phyloP scores from a whole-genome alignment of 2,329 filamentous ascomycete species.

The Cordyceps javanica region DNA sequence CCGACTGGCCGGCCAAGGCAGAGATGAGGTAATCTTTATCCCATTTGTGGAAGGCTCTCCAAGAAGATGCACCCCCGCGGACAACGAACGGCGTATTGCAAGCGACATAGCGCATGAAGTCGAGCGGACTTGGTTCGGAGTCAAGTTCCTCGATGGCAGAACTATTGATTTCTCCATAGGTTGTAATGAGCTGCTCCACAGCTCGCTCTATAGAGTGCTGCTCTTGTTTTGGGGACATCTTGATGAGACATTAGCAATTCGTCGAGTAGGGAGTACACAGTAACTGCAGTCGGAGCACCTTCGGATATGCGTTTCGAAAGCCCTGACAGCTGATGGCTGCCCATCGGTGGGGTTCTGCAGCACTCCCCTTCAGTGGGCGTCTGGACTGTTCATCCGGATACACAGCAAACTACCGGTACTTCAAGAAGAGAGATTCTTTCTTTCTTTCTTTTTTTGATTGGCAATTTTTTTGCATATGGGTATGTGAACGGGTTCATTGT shows the following conservation, averaged over 20 bases:
- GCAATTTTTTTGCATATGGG: too few relatives aligned
- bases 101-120: slow-evolving; percentile 74
- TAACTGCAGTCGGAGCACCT: too few relatives aligned
- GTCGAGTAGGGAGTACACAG: too few relatives aligned
- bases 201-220: slow-evolving; percentile 6
- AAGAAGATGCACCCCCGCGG: slow-evolving; percentile 53
- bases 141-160: slow-evolving; percentile 52
- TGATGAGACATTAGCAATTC: background rate
- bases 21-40: slow-evolving; percentile 51
- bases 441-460: too few relatives aligned
- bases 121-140: slow-evolving; percentile 63
- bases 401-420: too few relatives aligned
- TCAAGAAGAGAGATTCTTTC: too few relatives aligned
- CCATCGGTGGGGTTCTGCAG: too few relatives aligned
- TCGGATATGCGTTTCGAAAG: too few relatives aligned
- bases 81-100: slow-evolving; percentile 71
- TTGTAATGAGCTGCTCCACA: slow-evolving; percentile 49
- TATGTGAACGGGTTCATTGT: too few relatives aligned
- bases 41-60: slow-evolving; percentile 61
- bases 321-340: too few relatives aligned
- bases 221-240: background rate
- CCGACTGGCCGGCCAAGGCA: slow-evolving; percentile 47
- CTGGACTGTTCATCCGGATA: too few relatives aligned
- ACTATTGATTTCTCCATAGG: slow-evolving; percentile 69
- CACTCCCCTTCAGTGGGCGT: too few relatives aligned